Base-by-base conservation (phyloP, 306 rosid species). In the Heteromeles arbutifolia region DNA sequence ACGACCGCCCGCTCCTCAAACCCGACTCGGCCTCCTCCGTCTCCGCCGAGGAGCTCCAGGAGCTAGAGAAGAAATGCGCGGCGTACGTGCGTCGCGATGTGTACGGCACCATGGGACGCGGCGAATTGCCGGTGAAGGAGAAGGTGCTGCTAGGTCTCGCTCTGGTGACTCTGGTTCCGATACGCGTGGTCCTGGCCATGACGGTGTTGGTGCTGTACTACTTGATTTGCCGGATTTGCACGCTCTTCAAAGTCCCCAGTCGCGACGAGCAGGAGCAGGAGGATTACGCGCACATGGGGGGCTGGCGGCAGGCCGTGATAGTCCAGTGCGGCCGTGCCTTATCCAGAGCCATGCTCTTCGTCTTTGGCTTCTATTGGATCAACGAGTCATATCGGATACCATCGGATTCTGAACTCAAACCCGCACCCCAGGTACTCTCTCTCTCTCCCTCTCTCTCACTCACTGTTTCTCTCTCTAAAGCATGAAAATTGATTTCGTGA, bases 281-380 rank as follows among this genome's bases (percentile, higher is more conserved):
- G 64, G 92, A 90, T 70, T 92, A 90, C 37, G 92, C 99, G 39
- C 98, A 92, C 72, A 54, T 92, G 89, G 84, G 74, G 13, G 99
- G 98, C 1, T 89, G 97, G 96, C 86, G 93, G 74, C 84, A 97
- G 77, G 56, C 69, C 8, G 90, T 89, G 61, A 90, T 92, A 41
- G 84, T 90, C 72, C 44, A 28, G 54, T 84, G 84, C 76, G 99
- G 99, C 15, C 88, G 87, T 73, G 81, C 77, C 5, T 79, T 89
- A n/a, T 90, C 99, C 14, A 90, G 99, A 72, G n/a, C n/a, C 63
- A 63, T 96, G 88, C 90, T 96, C 37, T 88, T 89, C 72, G 39
- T 87, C 71, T 73, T 96, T n/a, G 99, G 98, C 43, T 96, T 96
- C 80, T 96, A 90, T 89, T 90, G 99, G 99, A 92, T 96, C 78